Evolutionary conservation across 768 basidiomycete genomes (phyloP), one percentile per base, ranked within the genome.

Genomic region (Tricholoma hemisulphureum): DNA sequence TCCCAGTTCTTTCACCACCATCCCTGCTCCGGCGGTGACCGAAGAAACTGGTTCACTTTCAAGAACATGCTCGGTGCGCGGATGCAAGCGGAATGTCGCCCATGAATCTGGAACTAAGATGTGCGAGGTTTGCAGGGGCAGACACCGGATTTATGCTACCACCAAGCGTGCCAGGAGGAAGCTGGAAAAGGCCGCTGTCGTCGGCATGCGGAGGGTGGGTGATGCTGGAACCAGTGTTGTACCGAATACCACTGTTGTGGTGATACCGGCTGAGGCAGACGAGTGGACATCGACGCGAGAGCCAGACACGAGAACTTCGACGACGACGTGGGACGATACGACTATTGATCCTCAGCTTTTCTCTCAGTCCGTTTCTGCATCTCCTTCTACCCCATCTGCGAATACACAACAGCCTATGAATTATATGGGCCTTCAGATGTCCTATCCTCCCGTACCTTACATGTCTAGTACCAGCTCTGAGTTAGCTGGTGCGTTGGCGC

Each of bases 161-260:
- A 80, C 82, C 4, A 83, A 83, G 63, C 70, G 81, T 14, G 76
- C 77, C 4, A 75, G 77, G 55, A 69, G 81, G 57, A 83, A 83
- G 65, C 61, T 73, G 60, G 82, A 85, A 66, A 84, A 83, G 65
- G 76, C 75, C 0, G 73, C 76, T 6, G 61, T 76, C 8, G 58
- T 50, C 28, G 61, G 55, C 4, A 51, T 63, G 43, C 23, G 55
- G 10, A 26, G 57, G 11, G 10, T 48, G 32, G 28, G 39, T 14
- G 51, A 35, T 32, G 31, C 20, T 18, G 23, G n/a, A 18, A 20
- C 13, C 28, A 59, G 20, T 18, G 39, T 53, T 21, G 4, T 8
- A 18, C 23, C 34, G 28, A 51, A 43, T 20, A 34, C 43, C 16
- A 46, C 32, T 6, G 21, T 32, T 16, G 50, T 37, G 7, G 57